Evolutionary conservation across 1,284 basidiomycete species (phyloP), one percentile per base, ranked within the genome.

Genomic region (Tilletia setariae): DNA sequence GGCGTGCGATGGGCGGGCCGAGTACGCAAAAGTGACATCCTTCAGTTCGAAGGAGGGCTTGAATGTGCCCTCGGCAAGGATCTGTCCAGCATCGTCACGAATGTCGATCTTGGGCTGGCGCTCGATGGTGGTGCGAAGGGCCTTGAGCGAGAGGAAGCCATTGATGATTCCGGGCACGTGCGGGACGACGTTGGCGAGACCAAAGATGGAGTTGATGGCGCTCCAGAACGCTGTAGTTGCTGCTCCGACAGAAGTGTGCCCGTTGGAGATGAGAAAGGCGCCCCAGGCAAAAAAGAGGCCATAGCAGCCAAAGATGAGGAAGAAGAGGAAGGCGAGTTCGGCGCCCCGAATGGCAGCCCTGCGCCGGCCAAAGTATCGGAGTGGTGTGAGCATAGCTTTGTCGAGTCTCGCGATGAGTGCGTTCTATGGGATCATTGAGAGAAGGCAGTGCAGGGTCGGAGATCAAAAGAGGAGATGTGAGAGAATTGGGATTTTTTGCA

Each of bases 401-500:
- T 81, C 74, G 49, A 84, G 74, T 8, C 81, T 79, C 46, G 71
- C 69, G 32, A 84, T 72, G 74, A 83, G 77, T 51, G 79, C 74
- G 25, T 68, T 49, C 51, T 84, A n/a, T n/a, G n/a, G n/a, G n/a
- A n/a, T n/a, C n/a, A n/a, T n/a, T n/a, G n/a, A n/a, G n/a, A n/a
- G n/a, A n/a, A n/a, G n/a, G n/a, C n/a, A n/a, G n/a, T n/a, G n/a
- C n/a, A n/a, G n/a, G n/a, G n/a, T n/a, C n/a, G n/a, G n/a, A n/a
- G n/a, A n/a, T n/a, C n/a, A n/a, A n/a, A n/a, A n/a, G n/a, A n/a
- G n/a, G n/a, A n/a, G n/a, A n/a, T n/a, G n/a, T n/a, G n/a, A n/a
- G n/a, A n/a, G n/a, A n/a, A n/a, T n/a, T n/a, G n/a, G n/a, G n/a
- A n/a, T n/a, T n/a, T 6, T 84, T 74, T 35, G 72, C 70, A 1